Base-by-base conservation (phyloP, 2,329 filamentous ascomycete species). In the Aureobasidium subglaciale region DNA sequence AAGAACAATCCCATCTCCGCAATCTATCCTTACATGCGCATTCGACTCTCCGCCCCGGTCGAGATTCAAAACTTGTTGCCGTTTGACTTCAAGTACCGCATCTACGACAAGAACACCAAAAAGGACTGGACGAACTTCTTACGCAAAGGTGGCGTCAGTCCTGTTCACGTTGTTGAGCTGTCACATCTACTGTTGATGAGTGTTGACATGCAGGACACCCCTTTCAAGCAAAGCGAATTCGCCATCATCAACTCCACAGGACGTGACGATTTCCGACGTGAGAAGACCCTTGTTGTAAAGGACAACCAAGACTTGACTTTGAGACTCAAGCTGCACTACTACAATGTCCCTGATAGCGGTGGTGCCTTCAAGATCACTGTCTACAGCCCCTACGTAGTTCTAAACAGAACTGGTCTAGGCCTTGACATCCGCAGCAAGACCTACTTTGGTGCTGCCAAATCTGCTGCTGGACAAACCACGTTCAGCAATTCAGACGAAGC, bases 71-170 rank as follows among this genome's bases (percentile, higher is more conserved):
- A 99, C 62, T 75, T 99, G 40, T 74, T 99, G 34, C 93, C 93
- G 0, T 97, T 93, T 67, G 93, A 99, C 71, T 99, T 99, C 82
- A 97, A 99, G 71, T 99, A 99, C 70, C 85, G 92, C 55, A 97
- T 99, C 55, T 99, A 97, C 67, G 93, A 99, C 75, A 96, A 95
- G 75, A 95, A 96, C 69, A 96, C 91, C 0, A 95, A 92, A 77
- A 96, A 95, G 68, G 93, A 99, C 68, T 99, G 93, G 93, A 95
- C 90, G 4, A 99, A 99, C 69, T 99, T 99, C 73, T 75, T 99
- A 43, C 84, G 93, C 56, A 97, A 96, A 71, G 93, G 95, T 24
- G 95, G 95, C 13, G 86, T 97, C 56, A 99, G 93, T 68, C 95
- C 95, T 0, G 91, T 99, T 0, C 93, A 99, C 68, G 91, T 97